Percentiles rank a stretch among this genome's conserved stretches.
Evolutionary conservation across 257 asterid genomes (phyloP).

Genomic region (Paulownia fortunei): DNA sequence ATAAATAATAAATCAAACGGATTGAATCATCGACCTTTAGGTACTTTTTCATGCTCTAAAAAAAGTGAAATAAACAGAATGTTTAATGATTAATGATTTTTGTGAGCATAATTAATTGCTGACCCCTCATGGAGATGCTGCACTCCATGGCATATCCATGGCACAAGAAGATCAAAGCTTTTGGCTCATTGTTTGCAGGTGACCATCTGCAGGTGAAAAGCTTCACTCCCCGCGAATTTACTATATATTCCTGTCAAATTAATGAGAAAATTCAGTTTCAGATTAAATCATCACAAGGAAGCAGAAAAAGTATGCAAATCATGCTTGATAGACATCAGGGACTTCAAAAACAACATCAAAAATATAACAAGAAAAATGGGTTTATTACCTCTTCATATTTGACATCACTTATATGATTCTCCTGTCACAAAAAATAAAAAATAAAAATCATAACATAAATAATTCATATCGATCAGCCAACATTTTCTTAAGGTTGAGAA

Average conservation of each 20-base stretch:
- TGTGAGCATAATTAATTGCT: neutral
- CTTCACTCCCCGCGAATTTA: constrained; percentile 61
- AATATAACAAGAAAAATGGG: neutral
- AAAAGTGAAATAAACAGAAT: neutral
- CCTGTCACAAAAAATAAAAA: constrained; percentile 37
- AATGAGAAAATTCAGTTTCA: neutral
- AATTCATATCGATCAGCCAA: neutral
- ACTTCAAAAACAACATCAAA: neutral
- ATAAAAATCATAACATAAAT: neutral
- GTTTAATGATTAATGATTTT: neutral
- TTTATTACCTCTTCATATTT: constrained; percentile 73
- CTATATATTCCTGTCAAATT: constrained; percentile 47
- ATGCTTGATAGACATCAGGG: too few relatives aligned
- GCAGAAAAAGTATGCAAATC: neutral
- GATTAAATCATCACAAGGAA: neutral
- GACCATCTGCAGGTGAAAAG: constrained; percentile 79
- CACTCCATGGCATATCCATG: constrained; percentile 81
- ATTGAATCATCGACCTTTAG: neutral
- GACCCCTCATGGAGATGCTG: constrained; percentile 59
- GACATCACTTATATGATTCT: constrained; percentile 32
- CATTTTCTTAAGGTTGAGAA: neutral
- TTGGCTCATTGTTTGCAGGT: constrained; percentile 55
- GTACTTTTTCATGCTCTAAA: too few relatives aligned
- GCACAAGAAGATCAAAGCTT: constrained; percentile 71
- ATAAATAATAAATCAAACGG: neutral